These are phyloP conservation scores for Candida tibetensis DNA, from an alignment of 805 yeast species.

Conservation along the genomic window DNA sequence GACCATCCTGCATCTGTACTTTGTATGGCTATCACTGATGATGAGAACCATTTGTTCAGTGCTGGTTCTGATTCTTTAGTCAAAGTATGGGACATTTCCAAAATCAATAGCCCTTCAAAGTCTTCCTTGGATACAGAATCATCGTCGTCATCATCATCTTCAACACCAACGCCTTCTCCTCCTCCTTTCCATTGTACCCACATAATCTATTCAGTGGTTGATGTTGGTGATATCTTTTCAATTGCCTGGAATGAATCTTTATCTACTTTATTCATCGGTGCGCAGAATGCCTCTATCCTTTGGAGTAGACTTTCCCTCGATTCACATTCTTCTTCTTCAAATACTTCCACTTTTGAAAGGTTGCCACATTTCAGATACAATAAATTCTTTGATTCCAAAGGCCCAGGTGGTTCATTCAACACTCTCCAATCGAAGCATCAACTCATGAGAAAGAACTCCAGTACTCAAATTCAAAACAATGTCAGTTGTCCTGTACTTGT, in stretches of 20 bases:
- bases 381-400: constrained; percentile 84
- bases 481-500: constrained; percentile 35
- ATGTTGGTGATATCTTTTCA: constrained; percentile 92
- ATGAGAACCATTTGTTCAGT: constrained; percentile 64
- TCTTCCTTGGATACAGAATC: too few relatives aligned
- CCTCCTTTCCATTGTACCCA: constrained; percentile 42
- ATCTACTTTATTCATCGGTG: constrained; percentile 74
- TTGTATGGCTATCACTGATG: constrained; percentile 55
- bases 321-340: background rate
- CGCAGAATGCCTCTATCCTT: constrained; percentile 86
- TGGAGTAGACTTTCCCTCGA: constrained; percentile 50
- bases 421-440: constrained; percentile 27
- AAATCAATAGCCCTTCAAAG: constrained; percentile 13
- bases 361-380: constrained; percentile 65
- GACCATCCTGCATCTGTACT: constrained; percentile 78
- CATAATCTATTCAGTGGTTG: constrained; percentile 78
- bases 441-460: constrained; percentile 14
- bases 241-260: constrained; percentile 62
- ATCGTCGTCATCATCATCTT: too few relatives aligned
- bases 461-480: constrained; percentile 10
- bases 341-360: constrained; percentile 17
- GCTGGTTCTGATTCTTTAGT: constrained; percentile 91
- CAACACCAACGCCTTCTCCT: constrained; percentile 7
- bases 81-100: constrained; percentile 73
- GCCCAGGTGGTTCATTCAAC: constrained; percentile 65